These are phyloP conservation scores for Herpotrichia juniperi DNA, from an alignment of 2,329 filamentous ascomycete species.

Conservation along the genomic window DNA sequence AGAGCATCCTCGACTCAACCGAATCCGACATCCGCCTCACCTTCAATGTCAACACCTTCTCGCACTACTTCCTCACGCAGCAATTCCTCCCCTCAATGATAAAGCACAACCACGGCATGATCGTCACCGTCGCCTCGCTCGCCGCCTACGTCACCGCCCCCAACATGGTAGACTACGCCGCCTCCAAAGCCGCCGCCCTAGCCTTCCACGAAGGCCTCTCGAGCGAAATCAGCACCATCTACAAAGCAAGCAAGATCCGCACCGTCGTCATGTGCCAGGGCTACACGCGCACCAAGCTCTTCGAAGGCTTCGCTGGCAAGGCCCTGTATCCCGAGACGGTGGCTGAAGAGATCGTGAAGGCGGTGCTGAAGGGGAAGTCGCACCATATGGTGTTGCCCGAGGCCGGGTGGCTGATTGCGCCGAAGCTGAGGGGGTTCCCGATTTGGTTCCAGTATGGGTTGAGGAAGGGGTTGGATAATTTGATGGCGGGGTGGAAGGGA, in stretches of 20 bases:
- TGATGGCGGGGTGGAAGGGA: slow-evolving; percentile 45
- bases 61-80: slow-evolving; percentile 70
- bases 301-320: slow-evolving; percentile 61
- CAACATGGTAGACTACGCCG: slow-evolving; percentile 70
- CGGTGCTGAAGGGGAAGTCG: slow-evolving; percentile 64
- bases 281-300: slow-evolving; percentile 67
- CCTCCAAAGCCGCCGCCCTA: slow-evolving; percentile 69
- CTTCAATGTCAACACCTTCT: slow-evolving; percentile 73
- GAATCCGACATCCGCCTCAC: slow-evolving; percentile 68
- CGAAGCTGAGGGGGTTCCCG: slow-evolving; percentile 59
- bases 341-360: slow-evolving; percentile 66
- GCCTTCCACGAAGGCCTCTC: slow-evolving; percentile 70
- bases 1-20: slow-evolving; percentile 64
- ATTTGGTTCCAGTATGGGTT: slow-evolving; percentile 66
- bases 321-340: slow-evolving; percentile 66
- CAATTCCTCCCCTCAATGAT: slow-evolving; percentile 73
- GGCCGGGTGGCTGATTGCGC: slow-evolving; percentile 42
- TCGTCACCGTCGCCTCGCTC: slow-evolving; percentile 72
- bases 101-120: slow-evolving; percentile 69
- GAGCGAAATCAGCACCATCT: slow-evolving; percentile 54
- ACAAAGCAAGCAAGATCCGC: slow-evolving; percentile 67
- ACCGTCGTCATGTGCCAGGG: slow-evolving; percentile 71
- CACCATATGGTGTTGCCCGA: slow-evolving; percentile 63
- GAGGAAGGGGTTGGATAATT: slow-evolving; percentile 48
- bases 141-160: slow-evolving; percentile 67